phyloP scores from a whole-genome alignment of 2,329 filamentous ascomycete species.

The Fusarium odoratissimum region DNA sequence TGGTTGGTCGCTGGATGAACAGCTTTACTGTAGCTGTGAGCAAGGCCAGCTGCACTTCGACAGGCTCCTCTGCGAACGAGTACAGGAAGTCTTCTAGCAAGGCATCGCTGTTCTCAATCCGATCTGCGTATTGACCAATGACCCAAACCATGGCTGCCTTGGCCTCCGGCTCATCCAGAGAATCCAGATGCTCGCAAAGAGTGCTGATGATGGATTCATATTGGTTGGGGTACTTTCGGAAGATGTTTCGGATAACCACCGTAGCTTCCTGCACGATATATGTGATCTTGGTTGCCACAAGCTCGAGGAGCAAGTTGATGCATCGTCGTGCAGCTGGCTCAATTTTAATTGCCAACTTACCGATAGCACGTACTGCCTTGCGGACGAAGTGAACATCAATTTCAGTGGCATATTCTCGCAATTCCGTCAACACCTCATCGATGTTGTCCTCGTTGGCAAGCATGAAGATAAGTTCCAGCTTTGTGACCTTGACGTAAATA shows the following conservation, averaged over 20 bases:
- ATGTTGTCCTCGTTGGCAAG: slow-evolving; percentile 96
- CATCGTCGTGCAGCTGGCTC: slow-evolving; percentile 91
- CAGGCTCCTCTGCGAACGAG: slow-evolving; percentile 91
- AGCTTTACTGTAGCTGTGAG: slow-evolving; percentile 97
- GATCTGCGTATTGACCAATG: slow-evolving; percentile 96
- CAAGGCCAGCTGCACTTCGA: slow-evolving; percentile 94
- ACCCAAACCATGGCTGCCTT: slow-evolving; percentile 99
- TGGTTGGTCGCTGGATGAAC: slow-evolving; percentile 96
- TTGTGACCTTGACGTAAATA: slow-evolving; percentile 99
- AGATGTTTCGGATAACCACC: slow-evolving; percentile 98
- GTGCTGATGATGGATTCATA: slow-evolving; percentile 98
- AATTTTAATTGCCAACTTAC: slow-evolving; percentile 98
- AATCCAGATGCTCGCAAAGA: slow-evolving; percentile 95
- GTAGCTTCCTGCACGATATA: slow-evolving; percentile 99
- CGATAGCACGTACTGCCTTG: slow-evolving; percentile 96
- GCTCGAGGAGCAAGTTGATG: slow-evolving; percentile 90
- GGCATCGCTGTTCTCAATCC: slow-evolving; percentile 96
- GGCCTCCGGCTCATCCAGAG: slow-evolving; percentile 94
- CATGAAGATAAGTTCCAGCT: slow-evolving; percentile 99
- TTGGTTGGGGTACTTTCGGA: slow-evolving; percentile 98
- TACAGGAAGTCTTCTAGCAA: slow-evolving; percentile 95
- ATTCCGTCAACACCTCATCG: slow-evolving; percentile 90
- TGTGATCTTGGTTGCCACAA: slow-evolving; percentile 97
- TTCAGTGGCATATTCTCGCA: slow-evolving; percentile 96
- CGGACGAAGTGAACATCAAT: slow-evolving; percentile 99